phyloP scores from a whole-genome alignment of 169 alveolate species.

The Eimeria brunetti region DNA sequence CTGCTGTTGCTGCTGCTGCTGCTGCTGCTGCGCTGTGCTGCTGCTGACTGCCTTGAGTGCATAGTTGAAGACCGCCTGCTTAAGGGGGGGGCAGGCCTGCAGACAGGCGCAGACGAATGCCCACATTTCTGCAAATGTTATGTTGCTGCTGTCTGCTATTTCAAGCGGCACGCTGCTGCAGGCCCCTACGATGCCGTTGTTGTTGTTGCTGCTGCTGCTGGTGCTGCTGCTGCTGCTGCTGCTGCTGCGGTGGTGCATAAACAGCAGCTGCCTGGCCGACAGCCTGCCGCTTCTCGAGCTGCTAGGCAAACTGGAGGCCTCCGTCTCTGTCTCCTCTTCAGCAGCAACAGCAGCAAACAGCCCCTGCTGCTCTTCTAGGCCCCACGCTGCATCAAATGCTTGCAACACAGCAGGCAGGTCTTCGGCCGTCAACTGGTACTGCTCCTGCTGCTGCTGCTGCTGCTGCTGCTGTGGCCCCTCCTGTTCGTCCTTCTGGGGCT shows the following conservation, averaged over 20 bases:
- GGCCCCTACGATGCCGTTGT: slow-evolving; percentile 31
- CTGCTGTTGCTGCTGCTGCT: slow-evolving; percentile 16
- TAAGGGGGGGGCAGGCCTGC: slow-evolving; percentile 30
- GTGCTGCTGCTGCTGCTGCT: not conserved
- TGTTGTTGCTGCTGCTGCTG: not conserved
- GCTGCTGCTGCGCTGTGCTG: not conserved
- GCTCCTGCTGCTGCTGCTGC: slow-evolving; percentile 24
- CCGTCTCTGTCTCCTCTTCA: not conserved
- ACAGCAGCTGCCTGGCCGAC: not conserved
- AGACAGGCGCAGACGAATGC: not conserved
- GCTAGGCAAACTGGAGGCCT: slow-evolving; percentile 12
- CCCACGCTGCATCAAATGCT: slow-evolving; percentile 34
- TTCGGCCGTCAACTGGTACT: not conserved
- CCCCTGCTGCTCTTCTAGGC: slow-evolving; percentile 9
- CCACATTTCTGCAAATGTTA: slow-evolving; percentile 23
- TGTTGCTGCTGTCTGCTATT: slow-evolving; percentile 36
- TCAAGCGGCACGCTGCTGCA: slow-evolving; percentile 54
- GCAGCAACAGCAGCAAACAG: slow-evolving; percentile 41
- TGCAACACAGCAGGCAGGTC: slow-evolving; percentile 1
- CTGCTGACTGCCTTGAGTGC: not conserved
- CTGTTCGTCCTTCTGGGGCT: not conserved
- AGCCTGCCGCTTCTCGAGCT: slow-evolving; percentile 27
- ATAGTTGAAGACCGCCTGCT: not conserved
- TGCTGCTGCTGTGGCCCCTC: slow-evolving; percentile 6
- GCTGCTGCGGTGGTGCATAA: not conserved